Percentiles rank a stretch among this genome's conserved stretches.
These are phyloP conservation scores for Phytophthora sansomeana DNA, from an alignment of 352 stramenopile species.

Conservation along the genomic window DNA sequence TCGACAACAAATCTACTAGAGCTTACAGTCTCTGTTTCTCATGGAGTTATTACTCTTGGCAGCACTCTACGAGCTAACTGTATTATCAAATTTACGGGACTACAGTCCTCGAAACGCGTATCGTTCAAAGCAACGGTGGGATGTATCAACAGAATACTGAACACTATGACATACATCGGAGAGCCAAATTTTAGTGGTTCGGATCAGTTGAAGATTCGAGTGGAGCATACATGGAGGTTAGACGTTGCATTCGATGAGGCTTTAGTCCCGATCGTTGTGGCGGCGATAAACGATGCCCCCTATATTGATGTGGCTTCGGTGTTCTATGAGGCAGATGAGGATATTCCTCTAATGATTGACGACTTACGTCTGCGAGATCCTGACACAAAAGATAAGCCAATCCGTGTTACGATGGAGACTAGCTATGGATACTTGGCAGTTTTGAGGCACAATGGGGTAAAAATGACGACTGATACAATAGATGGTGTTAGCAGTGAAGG, in stretches of 20 bases:
- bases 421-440: slow-evolving; percentile 49
- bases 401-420: slow-evolving; percentile 45
- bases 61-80: slow-evolving; percentile 34
- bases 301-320: slow-evolving; percentile 43
- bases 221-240: slow-evolving; percentile 23
- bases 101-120: slow-evolving; percentile 4
- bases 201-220: slow-evolving; percentile 49
- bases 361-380: slow-evolving; percentile 60
- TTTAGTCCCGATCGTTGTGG: slow-evolving; percentile 53
- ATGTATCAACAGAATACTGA: slow-evolving; percentile 53
- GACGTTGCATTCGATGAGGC: slow-evolving; percentile 34
- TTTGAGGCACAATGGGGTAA: slow-evolving; percentile 27
- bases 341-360: slow-evolving; percentile 54
- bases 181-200: slow-evolving; percentile 53
- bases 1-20: slow-evolving; percentile 25
- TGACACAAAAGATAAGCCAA: slow-evolving; percentile 32
- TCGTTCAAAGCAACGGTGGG: slow-evolving; percentile 40
- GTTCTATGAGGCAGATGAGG: slow-evolving; percentile 65
- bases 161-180: slow-evolving; percentile 45
- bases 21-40: slow-evolving; percentile 40
- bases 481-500: background rate
- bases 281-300: slow-evolving; percentile 76
- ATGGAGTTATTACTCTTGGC: slow-evolving; percentile 38
- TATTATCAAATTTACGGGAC: slow-evolving; percentile 25
- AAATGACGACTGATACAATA: slow-evolving; percentile 20